Conservation (phyloP, 83 land plant species). For the Thuja plicata region DNA sequence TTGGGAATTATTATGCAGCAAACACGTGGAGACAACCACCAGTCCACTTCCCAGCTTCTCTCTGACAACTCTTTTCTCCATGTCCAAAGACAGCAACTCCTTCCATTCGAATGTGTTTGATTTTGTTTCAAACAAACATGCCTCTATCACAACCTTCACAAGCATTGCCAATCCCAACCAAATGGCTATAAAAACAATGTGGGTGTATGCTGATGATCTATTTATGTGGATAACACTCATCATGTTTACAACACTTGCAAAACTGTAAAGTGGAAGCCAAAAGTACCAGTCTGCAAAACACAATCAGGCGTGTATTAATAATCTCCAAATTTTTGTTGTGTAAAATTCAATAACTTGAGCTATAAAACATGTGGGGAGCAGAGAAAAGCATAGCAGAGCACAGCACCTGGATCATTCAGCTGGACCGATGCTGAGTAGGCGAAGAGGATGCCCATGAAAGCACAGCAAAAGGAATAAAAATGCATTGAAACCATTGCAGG, state of each 20-base stretch:
- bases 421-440: conserved; percentile 56
- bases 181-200: conserved; percentile 18
- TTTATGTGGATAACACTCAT: conserved; percentile 1
- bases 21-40: conserved; percentile 37
- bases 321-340: background rate
- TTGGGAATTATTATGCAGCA: conserved; percentile 22
- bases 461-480: conserved; percentile 24
- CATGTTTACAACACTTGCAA: conserved; percentile 45
- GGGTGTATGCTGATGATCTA: background rate
- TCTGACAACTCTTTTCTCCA: conserved; percentile 50
- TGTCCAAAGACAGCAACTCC: conserved; percentile 27
- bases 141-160: conserved; percentile 43
- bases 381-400: background rate
- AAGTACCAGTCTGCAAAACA: conserved; percentile 55
- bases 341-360: background rate
- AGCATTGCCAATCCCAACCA: conserved; percentile 29
- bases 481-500: background rate
- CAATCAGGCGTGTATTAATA: background rate
- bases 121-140: conserved; percentile 14
- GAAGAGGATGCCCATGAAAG: conserved; percentile 45
- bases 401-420: conserved; percentile 48
- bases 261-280: conserved; percentile 55
- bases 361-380: background rate
- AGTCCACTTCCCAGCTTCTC: conserved; percentile 60
- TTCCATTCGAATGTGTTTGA: conserved; percentile 21